These are phyloP conservation scores for Rhynchosporium graminicola DNA, from an alignment of 2,329 filamentous ascomycete genomes.

Conservation along the genomic window DNA sequence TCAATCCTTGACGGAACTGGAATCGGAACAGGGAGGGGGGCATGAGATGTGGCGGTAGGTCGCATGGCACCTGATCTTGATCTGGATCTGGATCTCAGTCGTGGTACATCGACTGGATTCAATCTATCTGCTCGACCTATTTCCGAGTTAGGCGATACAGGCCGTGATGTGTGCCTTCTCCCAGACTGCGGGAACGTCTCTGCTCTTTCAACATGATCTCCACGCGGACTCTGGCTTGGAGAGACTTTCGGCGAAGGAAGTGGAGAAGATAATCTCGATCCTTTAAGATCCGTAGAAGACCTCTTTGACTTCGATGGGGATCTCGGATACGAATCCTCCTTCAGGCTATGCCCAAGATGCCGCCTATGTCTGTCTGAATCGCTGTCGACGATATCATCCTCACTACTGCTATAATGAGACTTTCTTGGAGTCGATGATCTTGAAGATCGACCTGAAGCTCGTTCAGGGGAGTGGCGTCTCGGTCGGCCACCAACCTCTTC, in stretches of 20 bases:
- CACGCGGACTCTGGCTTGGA: constrained; percentile 32
- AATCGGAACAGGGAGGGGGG: constrained; percentile 29
- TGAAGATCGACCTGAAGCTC: constrained; percentile 28
- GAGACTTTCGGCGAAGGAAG: constrained; percentile 37
- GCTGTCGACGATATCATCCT: constrained; percentile 36
- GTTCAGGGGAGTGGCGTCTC: constrained; percentile 28
- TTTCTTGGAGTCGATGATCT: constrained; percentile 28
- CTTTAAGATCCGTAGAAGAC: constrained; percentile 30
- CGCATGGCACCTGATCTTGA: constrained; percentile 13
- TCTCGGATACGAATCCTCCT: constrained; percentile 29
- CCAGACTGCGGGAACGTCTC: constrained; percentile 33
- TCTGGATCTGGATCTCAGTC: constrained; percentile 29
- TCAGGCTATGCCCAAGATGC: constrained; percentile 6
- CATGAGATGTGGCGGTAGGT: constrained; percentile 4
- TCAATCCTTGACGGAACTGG: constrained; percentile 32
- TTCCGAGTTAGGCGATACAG: constrained; percentile 35
- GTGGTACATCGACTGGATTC: constrained; percentile 31
- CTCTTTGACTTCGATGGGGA: constrained; percentile 35
- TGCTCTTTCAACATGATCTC: constrained; percentile 33
- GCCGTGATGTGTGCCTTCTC: constrained; percentile 27
- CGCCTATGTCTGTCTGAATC: constrained; percentile 33
- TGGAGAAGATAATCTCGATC: constrained; percentile 31
- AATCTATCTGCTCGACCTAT: constrained; percentile 29
- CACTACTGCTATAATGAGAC: constrained; percentile 35
- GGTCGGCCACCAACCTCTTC: constrained; percentile 31